phyloP scores from a whole-genome alignment of 331 rosid species.

The Pyracantha coccinea region DNA sequence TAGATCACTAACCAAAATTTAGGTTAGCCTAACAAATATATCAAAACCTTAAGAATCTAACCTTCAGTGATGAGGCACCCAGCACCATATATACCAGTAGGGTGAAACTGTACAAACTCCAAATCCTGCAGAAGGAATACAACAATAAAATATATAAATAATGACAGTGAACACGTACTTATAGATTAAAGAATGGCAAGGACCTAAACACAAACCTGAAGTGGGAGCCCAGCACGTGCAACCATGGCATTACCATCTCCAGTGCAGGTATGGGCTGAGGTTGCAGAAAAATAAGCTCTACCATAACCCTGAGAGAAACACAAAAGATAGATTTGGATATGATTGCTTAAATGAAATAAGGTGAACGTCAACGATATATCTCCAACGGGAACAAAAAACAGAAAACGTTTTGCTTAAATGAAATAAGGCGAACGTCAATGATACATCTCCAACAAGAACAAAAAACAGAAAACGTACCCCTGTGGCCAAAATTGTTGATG shows the following conservation, averaged over 20 bases:
- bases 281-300: constrained; percentile 85
- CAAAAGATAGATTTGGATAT: constrained; percentile 2
- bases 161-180: neutral
- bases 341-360: neutral
- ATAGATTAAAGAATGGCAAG: constrained; percentile 11
- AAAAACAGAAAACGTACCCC: constrained; percentile 54
- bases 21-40: neutral
- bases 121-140: constrained; percentile 52
- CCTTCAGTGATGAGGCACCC: constrained; percentile 99
- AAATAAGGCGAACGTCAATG: neutral
- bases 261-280: constrained; percentile 97
- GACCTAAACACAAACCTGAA: constrained; percentile 46
- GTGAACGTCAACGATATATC: constrained; percentile 1
- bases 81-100: constrained; percentile 96
- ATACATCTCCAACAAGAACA: neutral
- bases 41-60: constrained; percentile 18
- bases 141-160: neutral
- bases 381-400: neutral
- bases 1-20: neutral
- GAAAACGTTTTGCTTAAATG: no score
- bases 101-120: constrained; percentile 98
- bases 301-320: constrained; percentile 75
- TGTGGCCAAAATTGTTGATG: constrained; percentile 90
- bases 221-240: constrained; percentile 91
- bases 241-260: constrained; percentile 99